Percentiles rank a stretch among this genome's conserved stretches.
Evolutionary conservation across 202 grass and related monocot genomes (phyloP).

Genomic region (Panicum virgatum): DNA sequence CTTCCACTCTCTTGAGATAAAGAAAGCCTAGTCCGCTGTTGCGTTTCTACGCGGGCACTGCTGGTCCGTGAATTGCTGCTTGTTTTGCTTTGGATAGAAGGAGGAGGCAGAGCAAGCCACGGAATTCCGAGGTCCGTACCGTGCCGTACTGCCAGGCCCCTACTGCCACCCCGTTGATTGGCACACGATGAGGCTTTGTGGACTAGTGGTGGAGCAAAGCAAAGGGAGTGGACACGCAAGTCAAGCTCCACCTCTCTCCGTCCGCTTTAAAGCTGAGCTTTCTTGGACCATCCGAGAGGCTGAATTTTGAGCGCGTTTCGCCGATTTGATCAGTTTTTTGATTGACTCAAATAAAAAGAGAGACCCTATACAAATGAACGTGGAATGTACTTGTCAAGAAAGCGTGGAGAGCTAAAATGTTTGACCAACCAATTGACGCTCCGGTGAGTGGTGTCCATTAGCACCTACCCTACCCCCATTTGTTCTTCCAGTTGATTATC

Average conservation of each 20-base stretch:
- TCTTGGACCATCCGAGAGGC: neutral
- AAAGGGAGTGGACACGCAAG: neutral
- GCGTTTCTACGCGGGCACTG: neutral
- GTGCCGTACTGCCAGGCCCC: neutral
- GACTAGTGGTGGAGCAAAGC: neutral
- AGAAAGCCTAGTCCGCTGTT: neutral
- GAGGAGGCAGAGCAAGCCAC: neutral
- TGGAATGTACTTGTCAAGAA: neutral
- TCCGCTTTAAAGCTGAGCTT: neutral
- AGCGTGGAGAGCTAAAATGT: no score
- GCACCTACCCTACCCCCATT: no score
- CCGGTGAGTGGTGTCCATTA: no score
- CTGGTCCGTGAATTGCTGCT: neutral
- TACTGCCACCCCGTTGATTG: neutral
- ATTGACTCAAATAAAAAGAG: neutral
- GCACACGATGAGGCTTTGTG: neutral
- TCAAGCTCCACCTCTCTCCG: neutral
- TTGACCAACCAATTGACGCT: no score
- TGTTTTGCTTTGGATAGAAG: neutral
- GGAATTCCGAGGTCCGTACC: constrained; percentile 12
- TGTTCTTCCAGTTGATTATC: no score
- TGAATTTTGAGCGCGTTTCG: neutral
- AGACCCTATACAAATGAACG: neutral
- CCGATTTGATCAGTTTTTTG: neutral
- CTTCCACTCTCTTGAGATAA: neutral